Evolutionary conservation across 306 rosid species (phyloP).

Genomic region (Vicia sativa): DNA sequence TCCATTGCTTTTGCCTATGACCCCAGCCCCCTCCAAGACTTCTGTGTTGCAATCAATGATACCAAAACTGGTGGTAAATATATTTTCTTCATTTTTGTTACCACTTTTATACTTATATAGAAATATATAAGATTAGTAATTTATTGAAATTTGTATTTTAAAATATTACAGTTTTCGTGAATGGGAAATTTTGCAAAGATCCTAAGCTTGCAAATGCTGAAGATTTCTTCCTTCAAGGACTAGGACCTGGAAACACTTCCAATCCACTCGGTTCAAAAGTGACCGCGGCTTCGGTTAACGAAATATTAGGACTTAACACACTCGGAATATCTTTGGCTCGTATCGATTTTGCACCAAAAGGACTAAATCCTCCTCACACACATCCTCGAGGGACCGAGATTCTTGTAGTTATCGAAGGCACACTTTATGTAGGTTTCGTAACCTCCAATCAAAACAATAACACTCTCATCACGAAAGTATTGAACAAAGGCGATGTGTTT

Average conservation of each 20-base stretch:
- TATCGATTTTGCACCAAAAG: constrained; percentile 35
- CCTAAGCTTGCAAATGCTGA: constrained; percentile 33
- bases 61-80: constrained; percentile 41
- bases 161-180: constrained; percentile 34
- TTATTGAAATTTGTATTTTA: background rate
- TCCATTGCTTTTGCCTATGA: constrained; percentile 44
- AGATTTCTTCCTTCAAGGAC: constrained; percentile 37
- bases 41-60: constrained; percentile 46
- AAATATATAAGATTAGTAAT: too few species aligned
- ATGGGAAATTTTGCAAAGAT: constrained; percentile 43
- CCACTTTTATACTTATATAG: too few species aligned
- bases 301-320: constrained; percentile 42
- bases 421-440: constrained; percentile 40
- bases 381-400: constrained; percentile 44
- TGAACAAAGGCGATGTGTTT: constrained; percentile 44
- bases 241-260: constrained; percentile 31
- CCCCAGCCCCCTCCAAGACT: constrained; percentile 46
- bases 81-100: background rate
- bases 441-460: constrained; percentile 38
- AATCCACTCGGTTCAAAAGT: constrained; percentile 46
- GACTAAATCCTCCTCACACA: constrained; percentile 46
- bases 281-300: background rate
- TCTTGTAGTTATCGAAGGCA: constrained; percentile 40
- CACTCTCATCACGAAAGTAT: constrained; percentile 35
- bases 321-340: constrained; percentile 47